A percentile compares a stretch with the other conserved stretches of the same genome.
Conservation (phyloP, 148 eudicot genomes). For the Persicaria maculosa region DNA sequence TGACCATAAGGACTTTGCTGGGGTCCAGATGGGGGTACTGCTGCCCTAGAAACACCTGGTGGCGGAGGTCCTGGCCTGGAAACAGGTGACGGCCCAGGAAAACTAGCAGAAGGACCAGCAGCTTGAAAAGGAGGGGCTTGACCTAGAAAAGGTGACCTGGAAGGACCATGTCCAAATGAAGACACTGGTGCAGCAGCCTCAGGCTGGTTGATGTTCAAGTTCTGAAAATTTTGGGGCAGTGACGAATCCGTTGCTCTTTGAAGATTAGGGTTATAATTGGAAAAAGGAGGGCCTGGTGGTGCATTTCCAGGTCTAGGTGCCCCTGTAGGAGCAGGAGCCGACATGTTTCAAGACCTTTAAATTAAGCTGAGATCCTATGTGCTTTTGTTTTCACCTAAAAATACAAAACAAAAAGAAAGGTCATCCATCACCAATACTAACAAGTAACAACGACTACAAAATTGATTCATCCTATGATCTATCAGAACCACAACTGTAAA, state of each 20-base stretch:
- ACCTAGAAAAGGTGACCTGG: constrained; percentile 49
- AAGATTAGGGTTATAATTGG: constrained; percentile 48
- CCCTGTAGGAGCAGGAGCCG: constrained; percentile 62
- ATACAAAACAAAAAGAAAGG: neutral
- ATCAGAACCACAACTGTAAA: neutral
- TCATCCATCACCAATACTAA: neutral
- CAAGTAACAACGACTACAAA: neutral
- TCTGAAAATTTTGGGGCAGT: constrained; percentile 61
- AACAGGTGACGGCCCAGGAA: constrained; percentile 32
- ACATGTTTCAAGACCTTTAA: constrained; percentile 34
- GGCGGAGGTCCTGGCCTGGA: constrained; percentile 73
- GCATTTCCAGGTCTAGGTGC: constrained; percentile 71
- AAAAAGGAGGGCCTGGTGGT: constrained; percentile 31
- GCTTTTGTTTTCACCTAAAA: neutral
- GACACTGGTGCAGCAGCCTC: constrained; percentile 21
- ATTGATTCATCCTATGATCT: neutral
- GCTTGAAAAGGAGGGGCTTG: constrained; percentile 52
- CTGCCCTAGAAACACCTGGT: constrained; percentile 68
- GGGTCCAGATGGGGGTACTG: constrained; percentile 39
- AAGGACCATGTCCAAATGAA: constrained; percentile 23
- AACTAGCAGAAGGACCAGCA: constrained; percentile 31
- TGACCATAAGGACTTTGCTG: constrained; percentile 30
- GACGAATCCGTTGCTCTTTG: constrained; percentile 25
- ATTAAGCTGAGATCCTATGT: neutral
- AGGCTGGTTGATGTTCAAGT: constrained; percentile 61